A percentile compares a stretch with the other conserved stretches of the same genome.
phyloP scores from a whole-genome alignment of 129 eudicot species.

The Ambrosia trifida region DNA sequence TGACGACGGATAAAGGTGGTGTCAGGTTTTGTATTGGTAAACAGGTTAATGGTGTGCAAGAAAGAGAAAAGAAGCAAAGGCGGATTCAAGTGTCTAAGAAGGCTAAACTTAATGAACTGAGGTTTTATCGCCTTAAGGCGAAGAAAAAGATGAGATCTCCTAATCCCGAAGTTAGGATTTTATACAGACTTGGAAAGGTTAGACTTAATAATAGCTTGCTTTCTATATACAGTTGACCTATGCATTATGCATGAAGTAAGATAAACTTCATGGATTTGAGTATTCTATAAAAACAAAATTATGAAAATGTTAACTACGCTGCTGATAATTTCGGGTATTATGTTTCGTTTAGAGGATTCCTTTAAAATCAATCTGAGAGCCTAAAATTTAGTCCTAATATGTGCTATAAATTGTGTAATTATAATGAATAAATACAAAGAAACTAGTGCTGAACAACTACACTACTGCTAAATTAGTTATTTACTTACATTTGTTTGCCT shows the following conservation, averaged over 20 bases:
- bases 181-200: slow-evolving; percentile 93
- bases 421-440: no score
- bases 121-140: slow-evolving; percentile 85
- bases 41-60: slow-evolving; percentile 24
- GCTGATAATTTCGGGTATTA: not conserved
- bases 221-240: not conserved
- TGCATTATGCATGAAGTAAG: not conserved
- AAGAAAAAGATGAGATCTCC: slow-evolving; percentile 95
- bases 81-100: slow-evolving; percentile 53
- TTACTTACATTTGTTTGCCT: slow-evolving; percentile 3
- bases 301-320: not conserved
- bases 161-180: slow-evolving; percentile 81
- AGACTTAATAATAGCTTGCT: slow-evolving; percentile 18
- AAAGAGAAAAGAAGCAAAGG: slow-evolving; percentile 30
- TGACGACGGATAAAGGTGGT: slow-evolving; percentile 54
- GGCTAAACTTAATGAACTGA: slow-evolving; percentile 76
- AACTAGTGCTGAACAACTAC: not conserved
- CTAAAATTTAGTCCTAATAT: not conserved
- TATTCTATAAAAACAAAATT: not conserved
- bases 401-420: not conserved
- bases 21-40: slow-evolving; percentile 59
- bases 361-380: not conserved
- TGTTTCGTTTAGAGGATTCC: not conserved
- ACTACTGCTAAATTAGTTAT: not conserved
- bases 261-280: not conserved